Evolutionary conservation across 306 rosid species (phyloP), one percentile per base, ranked within the genome.

Genomic region (Begonia peltatifolia): DNA sequence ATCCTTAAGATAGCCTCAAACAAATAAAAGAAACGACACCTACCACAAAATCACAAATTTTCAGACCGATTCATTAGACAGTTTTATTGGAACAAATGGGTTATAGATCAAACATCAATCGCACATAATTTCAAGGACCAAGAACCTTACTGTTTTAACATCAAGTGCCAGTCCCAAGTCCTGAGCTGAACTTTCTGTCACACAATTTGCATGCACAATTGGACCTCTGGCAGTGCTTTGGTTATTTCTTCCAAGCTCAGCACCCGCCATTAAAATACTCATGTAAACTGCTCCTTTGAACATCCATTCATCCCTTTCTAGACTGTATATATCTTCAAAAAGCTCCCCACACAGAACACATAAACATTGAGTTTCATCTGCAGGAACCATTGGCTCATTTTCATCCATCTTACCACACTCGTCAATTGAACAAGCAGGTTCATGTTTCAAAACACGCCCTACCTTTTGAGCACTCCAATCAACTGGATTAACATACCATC

Each of bases 281-380:
- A 79, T 15, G 67, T 75, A 72, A 53, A 46, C 56, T 25, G 93
- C 95, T 61, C 83, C 93, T 59, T 72, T 82, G 87, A 84, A 84
- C 95, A 88, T 75, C 99, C 95, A 88, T 49, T 69, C 76, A 13
- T 62, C 74, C 57, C 55, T 73, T 59, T 84, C 89, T 57, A 63
- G 78, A 56, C 82, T 65, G 61, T 77, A 88, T 30, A 79, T 43
- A 59, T 88, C 97, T 79, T 88, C 97, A 71, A 88, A 88, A 60
- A 78, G 65, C 59, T 79, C 80, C 17, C 97, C 95, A 63, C 97
- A 88, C 63, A 84, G 66, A 47, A 77, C 63, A 68, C 95, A 88
- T 30, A 65, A 81, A 63, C 81, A 84, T 35, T 82, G 93, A 56
- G 55, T 76, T 74, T 88, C 97, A 48, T 88, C 93, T 41, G 87